Evolutionary conservation across 2,329 filamentous ascomycete genomes (phyloP), one percentile per base, ranked within the genome.

Genomic region (Penicillium oxalicum): DNA sequence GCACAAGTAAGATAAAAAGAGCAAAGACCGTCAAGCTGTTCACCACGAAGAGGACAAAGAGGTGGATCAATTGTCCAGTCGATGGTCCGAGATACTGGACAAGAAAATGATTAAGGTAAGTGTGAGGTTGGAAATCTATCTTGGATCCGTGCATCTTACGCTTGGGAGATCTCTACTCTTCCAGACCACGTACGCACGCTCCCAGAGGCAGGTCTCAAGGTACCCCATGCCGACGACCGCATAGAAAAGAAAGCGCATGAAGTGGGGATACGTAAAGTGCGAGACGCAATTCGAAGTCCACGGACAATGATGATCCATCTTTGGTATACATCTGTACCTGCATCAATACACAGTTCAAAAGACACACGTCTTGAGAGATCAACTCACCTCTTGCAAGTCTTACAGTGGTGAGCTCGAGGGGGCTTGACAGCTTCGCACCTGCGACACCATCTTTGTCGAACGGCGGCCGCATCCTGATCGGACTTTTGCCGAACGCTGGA

Each of bases 221-320:
- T 82, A 78, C 2, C 62, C 50, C 72, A 84, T 82, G 0, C 78
- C 75, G n/a, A 69, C 57, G 3, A 81, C 77, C 2, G 80, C 74
- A 58, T 80, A 84, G 53, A 78, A 73, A 37, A 85, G 65, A 61
- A 84, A 84, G 24, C 82, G 80, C 12, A 83, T 65, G 61, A 84
- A 85, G 61, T 84, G 82, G 1, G 82, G 82, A 51, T 83, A 78
- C 0, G 81, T 84, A 55, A 77, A 78, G 64, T 84, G 77, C 37
- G 81, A 84, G 45, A 85, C 80, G 59, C 82, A 85, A 59, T 84
- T 84, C 32, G 69, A 71, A 25, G 81, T 84, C 82, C 82, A 85
- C 5, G 81, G 80, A 61, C 82, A 85, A 61, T 85, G 82, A 61
- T 83, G 80, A 62, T 83, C 80, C 80, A 83, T 83, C 64, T 82